phyloP scores from a whole-genome alignment of 805 yeast genomes.

The Clavispora vitiphila region DNA sequence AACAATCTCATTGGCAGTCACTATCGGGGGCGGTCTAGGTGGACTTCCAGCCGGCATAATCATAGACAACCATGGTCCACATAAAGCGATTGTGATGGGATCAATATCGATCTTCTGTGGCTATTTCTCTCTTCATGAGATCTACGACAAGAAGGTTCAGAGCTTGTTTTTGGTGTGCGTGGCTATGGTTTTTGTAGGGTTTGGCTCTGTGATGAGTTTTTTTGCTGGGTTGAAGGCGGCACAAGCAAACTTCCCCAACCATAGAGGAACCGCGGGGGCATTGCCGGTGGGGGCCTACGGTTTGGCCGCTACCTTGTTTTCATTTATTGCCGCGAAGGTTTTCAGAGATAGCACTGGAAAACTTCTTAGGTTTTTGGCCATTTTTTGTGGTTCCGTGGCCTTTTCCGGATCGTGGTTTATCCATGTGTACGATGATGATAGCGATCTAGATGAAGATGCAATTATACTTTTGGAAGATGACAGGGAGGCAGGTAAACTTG shows the following conservation, averaged over 20 bases:
- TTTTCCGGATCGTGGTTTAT: slow-evolving; percentile 45
- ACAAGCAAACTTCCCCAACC: slow-evolving; percentile 62
- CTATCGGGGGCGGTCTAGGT: slow-evolving; percentile 61
- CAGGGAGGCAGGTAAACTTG: not conserved
- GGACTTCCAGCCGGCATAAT: slow-evolving; percentile 69
- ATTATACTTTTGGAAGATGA: not conserved
- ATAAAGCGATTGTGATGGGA: slow-evolving; percentile 48
- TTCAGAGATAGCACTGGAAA: slow-evolving; percentile 52
- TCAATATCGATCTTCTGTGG: slow-evolving; percentile 51
- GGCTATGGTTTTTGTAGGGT: slow-evolving; percentile 52
- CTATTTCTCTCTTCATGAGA: slow-evolving; percentile 45
- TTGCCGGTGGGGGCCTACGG: slow-evolving; percentile 68
- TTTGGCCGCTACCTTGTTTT: slow-evolving; percentile 61
- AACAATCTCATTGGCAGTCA: slow-evolving; percentile 50
- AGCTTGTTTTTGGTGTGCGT: slow-evolving; percentile 40
- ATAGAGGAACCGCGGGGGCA: slow-evolving; percentile 67
- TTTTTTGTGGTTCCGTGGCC: slow-evolving; percentile 45
- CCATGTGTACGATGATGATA: slow-evolving; percentile 23
- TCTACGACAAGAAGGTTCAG: slow-evolving; percentile 38
- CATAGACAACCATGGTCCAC: slow-evolving; percentile 60
- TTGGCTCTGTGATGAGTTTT: slow-evolving; percentile 62
- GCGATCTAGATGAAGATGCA: not conserved
- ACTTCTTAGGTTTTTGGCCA: slow-evolving; percentile 50
- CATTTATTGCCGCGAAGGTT: slow-evolving; percentile 49
- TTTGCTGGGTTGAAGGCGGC: slow-evolving; percentile 54